Conservation (phyloP, 208 protist genomes). For the Leptomonas seymouri region DNA sequence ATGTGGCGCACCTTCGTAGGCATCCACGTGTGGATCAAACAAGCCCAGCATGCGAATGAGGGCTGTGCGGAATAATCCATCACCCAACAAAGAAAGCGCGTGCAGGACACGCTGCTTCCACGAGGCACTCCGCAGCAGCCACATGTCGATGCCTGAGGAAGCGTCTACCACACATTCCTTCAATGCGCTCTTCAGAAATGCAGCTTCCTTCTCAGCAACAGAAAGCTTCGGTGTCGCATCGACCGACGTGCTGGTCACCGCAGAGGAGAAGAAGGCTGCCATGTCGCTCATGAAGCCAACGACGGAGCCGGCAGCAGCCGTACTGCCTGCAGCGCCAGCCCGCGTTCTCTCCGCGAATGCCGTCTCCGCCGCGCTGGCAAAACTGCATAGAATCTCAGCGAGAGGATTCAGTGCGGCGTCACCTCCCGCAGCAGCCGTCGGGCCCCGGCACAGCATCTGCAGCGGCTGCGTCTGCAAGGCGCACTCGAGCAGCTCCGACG, state of each 20-base stretch:
- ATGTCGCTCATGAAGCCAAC: conserved; percentile 47
- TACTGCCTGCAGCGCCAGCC: background rate
- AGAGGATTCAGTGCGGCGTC: conserved; percentile 6
- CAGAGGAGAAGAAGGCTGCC: conserved; percentile 17
- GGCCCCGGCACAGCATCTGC: conserved; percentile 3
- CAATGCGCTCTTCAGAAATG: conserved; percentile 21
- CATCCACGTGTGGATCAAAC: conserved; percentile 24
- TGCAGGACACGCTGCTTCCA: conserved; percentile 50
- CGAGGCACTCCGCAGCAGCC: conserved; percentile 30
- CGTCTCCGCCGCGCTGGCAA: conserved; percentile 44
- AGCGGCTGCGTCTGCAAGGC: conserved; percentile 28
- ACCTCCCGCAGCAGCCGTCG: background rate
- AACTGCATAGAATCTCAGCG: conserved; percentile 21
- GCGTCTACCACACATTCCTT: conserved; percentile 16
- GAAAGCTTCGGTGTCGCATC: conserved; percentile 12
- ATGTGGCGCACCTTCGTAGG: conserved; percentile 18
- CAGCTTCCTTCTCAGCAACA: conserved; percentile 34
- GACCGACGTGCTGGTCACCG: background rate
- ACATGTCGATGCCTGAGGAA: conserved; percentile 10
- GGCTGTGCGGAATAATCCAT: conserved; percentile 32
- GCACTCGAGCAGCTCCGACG: conserved; percentile 14
- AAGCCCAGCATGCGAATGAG: conserved; percentile 38
- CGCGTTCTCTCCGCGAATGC: conserved; percentile 4
- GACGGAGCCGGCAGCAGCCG: conserved; percentile 11
- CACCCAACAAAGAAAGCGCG: conserved; percentile 39